Evolutionary conservation across 352 stramenopile genomes (phyloP), one percentile per base, ranked within the genome.

Genomic region (Vaucheria bursata): DNA sequence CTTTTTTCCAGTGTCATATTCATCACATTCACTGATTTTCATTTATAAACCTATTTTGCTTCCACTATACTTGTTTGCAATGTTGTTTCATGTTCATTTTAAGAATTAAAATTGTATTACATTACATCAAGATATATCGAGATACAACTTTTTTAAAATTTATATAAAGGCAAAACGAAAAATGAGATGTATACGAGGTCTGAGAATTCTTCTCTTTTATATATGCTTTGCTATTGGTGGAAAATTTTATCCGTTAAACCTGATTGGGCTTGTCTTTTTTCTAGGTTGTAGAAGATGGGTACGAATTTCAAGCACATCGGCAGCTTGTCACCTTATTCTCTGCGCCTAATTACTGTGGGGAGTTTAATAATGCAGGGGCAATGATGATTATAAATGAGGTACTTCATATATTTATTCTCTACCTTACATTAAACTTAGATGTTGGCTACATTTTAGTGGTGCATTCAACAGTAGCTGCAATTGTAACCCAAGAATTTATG

Each of bases 281-380:
- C 31, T 88, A 92, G 86, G 94, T 99, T 52, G 96, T 99, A 3
- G 97, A 98, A 79, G 97, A 99, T 85, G 97, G 97, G 53, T 99
- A 99, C 87, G 50, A 99, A 87, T 99, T 99, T 86, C 99, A 99
- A 84, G 95, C 96, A 0, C 88, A 93, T 31, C 90, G 96, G 68
- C 96, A 98, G 85, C 91, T 99, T 38, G 96, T 99, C 12, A 99
- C 97, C 6, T 92, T 99, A 71, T 99, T 99, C 84, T 99, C 94
- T 8, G 97, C 97, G 5, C 90, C 91, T 0, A 95, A 95, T 84
- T 96, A 96, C 85, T 95, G 90, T 75, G 91, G 90, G 49, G 89
- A 94, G 85, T 92, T 94, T 74, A 87, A 93, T 82, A 95, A 95
- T 82, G 88, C 89, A 37, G 90, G 89, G 35, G 92, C 87, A 6